These are phyloP conservation scores for Macadamia tetraphylla DNA, from an alignment of 164 flowering plant species.

Conservation along the genomic window DNA sequence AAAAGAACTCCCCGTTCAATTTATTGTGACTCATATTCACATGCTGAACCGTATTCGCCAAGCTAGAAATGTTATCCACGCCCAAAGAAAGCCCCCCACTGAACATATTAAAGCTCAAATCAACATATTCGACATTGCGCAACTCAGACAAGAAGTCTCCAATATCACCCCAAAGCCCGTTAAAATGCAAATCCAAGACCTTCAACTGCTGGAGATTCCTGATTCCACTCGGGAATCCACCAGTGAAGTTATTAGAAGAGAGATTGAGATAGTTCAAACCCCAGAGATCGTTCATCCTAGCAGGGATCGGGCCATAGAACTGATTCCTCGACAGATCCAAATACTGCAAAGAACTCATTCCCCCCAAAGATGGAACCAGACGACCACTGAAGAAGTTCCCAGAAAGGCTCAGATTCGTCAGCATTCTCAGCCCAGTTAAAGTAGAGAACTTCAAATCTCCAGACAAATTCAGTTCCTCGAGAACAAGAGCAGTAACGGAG, in stretches of 20 bases:
- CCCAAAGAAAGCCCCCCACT: constrained; percentile 44
- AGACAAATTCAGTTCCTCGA: constrained; percentile 46
- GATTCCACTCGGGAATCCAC: constrained; percentile 55
- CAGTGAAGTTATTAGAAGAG: constrained; percentile 57
- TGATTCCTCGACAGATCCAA: constrained; percentile 73
- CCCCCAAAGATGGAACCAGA: constrained; percentile 62
- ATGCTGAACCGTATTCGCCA: constrained; percentile 50
- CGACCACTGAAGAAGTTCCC: constrained; percentile 74
- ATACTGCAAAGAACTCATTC: constrained; percentile 44
- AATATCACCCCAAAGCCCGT: constrained; percentile 53
- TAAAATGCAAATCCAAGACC: constrained; percentile 64
- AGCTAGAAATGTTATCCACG: constrained; percentile 42
- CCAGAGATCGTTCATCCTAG: constrained; percentile 57
- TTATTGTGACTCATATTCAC: constrained; percentile 63
- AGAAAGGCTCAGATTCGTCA: constrained; percentile 58
- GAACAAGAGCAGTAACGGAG: constrained; percentile 35
- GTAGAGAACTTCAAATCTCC: constrained; percentile 81
- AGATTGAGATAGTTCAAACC: constrained; percentile 58
- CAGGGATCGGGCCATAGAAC: constrained; percentile 84
- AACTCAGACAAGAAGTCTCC: constrained; percentile 44
- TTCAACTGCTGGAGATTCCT: constrained; percentile 67
- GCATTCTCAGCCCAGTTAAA: constrained; percentile 41
- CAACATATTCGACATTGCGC: constrained; percentile 62
- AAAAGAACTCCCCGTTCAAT: constrained; percentile 57
- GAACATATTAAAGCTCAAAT: constrained; percentile 66